Conservation (phyloP, 371 early-diverging fungal genomes). For the Blakeslea trispora region DNA sequence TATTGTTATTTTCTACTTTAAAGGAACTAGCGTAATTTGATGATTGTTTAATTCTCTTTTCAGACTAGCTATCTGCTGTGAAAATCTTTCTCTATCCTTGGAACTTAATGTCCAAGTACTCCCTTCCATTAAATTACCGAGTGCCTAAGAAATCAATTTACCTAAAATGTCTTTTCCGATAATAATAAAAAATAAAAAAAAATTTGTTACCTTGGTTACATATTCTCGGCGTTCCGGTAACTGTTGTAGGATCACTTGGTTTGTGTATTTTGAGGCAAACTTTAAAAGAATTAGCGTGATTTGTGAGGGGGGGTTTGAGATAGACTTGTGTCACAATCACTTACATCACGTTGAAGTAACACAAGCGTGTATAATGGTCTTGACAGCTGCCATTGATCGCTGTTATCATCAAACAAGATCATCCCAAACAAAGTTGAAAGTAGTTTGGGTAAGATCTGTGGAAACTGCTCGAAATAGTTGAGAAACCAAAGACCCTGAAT, state of each 20-base stretch:
- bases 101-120: constrained; percentile 61
- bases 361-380: constrained; percentile 79
- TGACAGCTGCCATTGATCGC: constrained; percentile 81
- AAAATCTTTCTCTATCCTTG: constrained; percentile 75
- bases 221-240: constrained; percentile 68
- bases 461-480: constrained; percentile 48
- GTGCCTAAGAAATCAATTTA: constrained; percentile 32
- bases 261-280: constrained; percentile 68
- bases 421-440: constrained; percentile 66
- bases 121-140: constrained; percentile 65
- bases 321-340: constrained; percentile 1
- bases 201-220: constrained; percentile 58
- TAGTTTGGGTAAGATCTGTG: constrained; percentile 57
- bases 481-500: constrained; percentile 41
- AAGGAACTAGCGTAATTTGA: constrained; percentile 49
- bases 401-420: constrained; percentile 74
- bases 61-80: constrained; percentile 70
- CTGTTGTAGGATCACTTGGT: constrained; percentile 68
- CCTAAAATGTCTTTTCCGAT: constrained; percentile 3
- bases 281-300: constrained; percentile 19
- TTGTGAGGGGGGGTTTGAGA: neutral
- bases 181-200: no score
- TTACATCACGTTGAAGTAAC: constrained; percentile 70
- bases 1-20: no score
- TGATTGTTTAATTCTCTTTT: constrained; percentile 56